phyloP scores from a whole-genome alignment of 2,329 filamentous ascomycete species.

The Rhynchosporium graminicola region DNA sequence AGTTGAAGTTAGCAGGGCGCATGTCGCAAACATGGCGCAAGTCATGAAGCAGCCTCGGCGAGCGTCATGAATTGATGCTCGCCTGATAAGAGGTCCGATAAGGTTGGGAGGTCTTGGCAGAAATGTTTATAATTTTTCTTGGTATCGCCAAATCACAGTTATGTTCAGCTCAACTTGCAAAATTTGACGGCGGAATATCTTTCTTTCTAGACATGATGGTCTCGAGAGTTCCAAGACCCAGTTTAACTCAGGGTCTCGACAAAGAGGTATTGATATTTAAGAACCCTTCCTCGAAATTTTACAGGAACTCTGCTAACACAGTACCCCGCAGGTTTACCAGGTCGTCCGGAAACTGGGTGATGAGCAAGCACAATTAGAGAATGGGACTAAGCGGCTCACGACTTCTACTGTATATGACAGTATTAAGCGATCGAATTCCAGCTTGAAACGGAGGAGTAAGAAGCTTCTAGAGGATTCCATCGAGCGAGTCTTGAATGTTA shows the following conservation, averaged over 20 bases:
- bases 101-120: conserved; percentile 7
- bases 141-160: background rate
- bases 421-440: conserved; percentile 85
- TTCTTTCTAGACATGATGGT: conserved; percentile 31
- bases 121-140: conserved; percentile 13
- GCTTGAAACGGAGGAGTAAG: conserved; percentile 79
- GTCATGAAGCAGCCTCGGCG: conserved; percentile 14
- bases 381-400: conserved; percentile 52
- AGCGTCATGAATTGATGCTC: conserved; percentile 21
- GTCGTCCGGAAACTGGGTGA: conserved; percentile 76
- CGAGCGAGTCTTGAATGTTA: conserved; percentile 74
- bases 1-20: conserved; percentile 14
- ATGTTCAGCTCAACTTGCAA: background rate
- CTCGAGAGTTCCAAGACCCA: conserved; percentile 46
- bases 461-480: conserved; percentile 81
- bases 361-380: conserved; percentile 56
- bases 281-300: background rate
- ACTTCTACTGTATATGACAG: conserved; percentile 70
- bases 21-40: conserved; percentile 23
- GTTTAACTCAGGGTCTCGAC: conserved; percentile 59
- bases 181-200: background rate
- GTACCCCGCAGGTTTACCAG: conserved; percentile 63
- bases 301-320: conserved; percentile 12
- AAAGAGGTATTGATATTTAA: conserved; percentile 51
- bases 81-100: conserved; percentile 18